A percentile compares a stretch with the other conserved stretches of the same genome.
Evolutionary conservation across 2,329 filamentous ascomycete species (phyloP).

Genomic region (Fusarium fujikuroi): DNA sequence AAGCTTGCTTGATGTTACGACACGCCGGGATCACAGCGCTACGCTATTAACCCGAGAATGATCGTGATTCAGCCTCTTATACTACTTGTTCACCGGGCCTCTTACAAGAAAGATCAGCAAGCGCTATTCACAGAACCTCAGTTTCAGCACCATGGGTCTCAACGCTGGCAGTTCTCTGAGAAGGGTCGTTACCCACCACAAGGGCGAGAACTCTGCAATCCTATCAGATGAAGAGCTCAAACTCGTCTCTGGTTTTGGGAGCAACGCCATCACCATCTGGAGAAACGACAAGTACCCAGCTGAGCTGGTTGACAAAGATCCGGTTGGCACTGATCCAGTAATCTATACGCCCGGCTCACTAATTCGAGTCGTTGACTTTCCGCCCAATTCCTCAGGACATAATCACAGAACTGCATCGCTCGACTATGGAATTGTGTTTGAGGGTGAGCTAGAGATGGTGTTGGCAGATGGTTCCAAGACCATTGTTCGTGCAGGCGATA

Average conservation of each 20-base stretch:
- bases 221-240: not conserved
- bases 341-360: not conserved
- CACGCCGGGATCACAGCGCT: not conserved
- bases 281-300: not conserved
- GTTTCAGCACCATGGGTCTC: not conserved
- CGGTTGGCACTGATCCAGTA: not conserved
- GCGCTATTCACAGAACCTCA: not conserved
- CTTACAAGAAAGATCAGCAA: no score
- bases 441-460: not conserved
- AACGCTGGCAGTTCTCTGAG: not conserved
- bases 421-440: not conserved
- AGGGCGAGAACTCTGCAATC: not conserved
- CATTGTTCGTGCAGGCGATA: not conserved
- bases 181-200: not conserved
- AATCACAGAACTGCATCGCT: not conserved
- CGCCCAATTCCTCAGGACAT: not conserved
- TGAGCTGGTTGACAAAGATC: not conserved
- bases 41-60: no score
- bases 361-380: slow-evolving; percentile 1
- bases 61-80: not conserved
- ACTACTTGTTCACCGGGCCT: not conserved
- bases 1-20: not conserved
- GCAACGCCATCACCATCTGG: not conserved
- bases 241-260: not conserved
- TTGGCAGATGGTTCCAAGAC: not conserved